Base-by-base conservation (phyloP, 2,329 filamentous ascomycete genomes). In the Lachnellula subtilissima region DNA sequence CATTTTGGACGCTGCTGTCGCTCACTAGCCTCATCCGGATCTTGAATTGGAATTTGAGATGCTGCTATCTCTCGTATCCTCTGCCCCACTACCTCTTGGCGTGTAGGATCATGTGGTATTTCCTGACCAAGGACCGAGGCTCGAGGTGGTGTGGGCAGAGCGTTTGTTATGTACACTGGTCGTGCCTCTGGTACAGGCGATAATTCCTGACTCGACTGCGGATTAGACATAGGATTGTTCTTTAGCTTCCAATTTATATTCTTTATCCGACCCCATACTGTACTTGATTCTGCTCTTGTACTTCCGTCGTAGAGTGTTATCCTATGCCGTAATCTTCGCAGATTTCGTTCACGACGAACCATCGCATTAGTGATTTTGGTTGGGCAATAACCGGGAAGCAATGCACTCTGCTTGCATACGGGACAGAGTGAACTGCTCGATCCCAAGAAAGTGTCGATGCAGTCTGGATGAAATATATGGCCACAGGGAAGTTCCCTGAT, bases 401-500 rank as follows among this genome's bases (percentile, higher is more conserved):
- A 74, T 66, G 92, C 89, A 50, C 83, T 89, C 58, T 86, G 83
- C 71, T 96, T 97, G 77, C 94, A 99, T 64, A 96, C 77, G 0
- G 94, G 93, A 67, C 94, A 99, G 2, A 97, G 78, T 17, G 89
- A 95, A 68, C 89, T 95, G 68, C 87, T 87, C 53, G 85, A 79
- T 45, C 81, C 78, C 12, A 97, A 77, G 65, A 94, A 96, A 22
- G 86, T 82, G 67, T 97, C 92, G 61, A 97, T 92, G 67, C 94
- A 99, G 61, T 89, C 87, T 0, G 89, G 87, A 63, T 99, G 93
- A 72, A 92, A 99, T 55, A 97, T 93, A 70, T 99, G 94, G 0
- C 88, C 85, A 65, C 94, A 99, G 0, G 90, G 85, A 2, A 97
- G 77, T 72, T 97, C 89, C 54, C 91, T 87, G 54, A 97, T 91